phyloP scores from a whole-genome alignment of 1,284 basidiomycete species.

The Violaceomyces palustris region DNA sequence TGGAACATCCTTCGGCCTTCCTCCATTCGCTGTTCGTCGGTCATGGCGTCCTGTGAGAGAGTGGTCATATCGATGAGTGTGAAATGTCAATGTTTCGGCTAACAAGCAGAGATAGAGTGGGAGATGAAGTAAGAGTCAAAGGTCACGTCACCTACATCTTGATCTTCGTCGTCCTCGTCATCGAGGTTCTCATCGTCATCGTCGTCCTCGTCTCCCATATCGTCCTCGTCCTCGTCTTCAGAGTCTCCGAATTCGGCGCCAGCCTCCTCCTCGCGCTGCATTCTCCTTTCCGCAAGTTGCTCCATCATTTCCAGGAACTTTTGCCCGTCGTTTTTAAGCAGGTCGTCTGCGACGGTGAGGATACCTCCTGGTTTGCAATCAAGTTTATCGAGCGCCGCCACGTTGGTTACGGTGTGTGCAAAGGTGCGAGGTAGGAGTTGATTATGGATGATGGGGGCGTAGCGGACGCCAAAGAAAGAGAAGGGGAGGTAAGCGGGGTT shows the following conservation, averaged over 20 bases:
- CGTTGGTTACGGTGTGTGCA: too few relatives aligned
- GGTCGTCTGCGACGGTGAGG: conserved; percentile 95
- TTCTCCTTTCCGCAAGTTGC: conserved; percentile 87
- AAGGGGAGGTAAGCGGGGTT: conserved; percentile 14
- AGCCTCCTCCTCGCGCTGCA: conserved; percentile 77
- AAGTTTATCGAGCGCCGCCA: too few relatives aligned
- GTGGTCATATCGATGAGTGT: neutral
- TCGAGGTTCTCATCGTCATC: conserved; percentile 57
- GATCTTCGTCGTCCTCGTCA: conserved; percentile 58
- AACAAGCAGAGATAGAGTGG: conserved; percentile 40
- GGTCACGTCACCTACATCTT: conserved; percentile 50
- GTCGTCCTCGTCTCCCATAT: conserved; percentile 39
- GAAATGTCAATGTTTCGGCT: conserved; percentile 3
- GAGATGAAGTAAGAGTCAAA: neutral
- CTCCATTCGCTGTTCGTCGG: conserved; percentile 81
- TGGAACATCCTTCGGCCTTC: conserved; percentile 99
- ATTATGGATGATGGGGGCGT: conserved; percentile 2
- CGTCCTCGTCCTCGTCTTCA: conserved; percentile 31
- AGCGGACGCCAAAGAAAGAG: conserved; percentile 1
- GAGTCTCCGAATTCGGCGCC: conserved; percentile 56
- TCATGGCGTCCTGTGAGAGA: conserved; percentile 45
- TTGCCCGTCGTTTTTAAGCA: conserved; percentile 94
- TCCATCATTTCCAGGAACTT: conserved; percentile 99
- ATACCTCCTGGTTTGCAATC: conserved; percentile 72
- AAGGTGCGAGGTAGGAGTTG: conserved; percentile 13